Base-by-base conservation (phyloP, 2,329 filamentous ascomycete species). In the Monilinia fructigena region DNA sequence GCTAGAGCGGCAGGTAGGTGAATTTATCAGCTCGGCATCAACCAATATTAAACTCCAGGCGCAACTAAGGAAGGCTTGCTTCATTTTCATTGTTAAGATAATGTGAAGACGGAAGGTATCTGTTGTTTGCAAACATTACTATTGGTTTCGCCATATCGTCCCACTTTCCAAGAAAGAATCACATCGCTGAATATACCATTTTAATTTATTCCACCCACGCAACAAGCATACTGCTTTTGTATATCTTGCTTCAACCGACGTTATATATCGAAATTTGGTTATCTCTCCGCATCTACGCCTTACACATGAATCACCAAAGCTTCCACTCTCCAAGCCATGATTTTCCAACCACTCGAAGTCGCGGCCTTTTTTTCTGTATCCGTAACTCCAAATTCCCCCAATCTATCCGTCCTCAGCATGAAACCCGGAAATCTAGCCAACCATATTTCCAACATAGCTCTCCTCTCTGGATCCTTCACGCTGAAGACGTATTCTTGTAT, bases 391-490 rank as follows among this genome's bases (percentile, higher is more conserved):
- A 23, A 48, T 48, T 48, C 42, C 20, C 14, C 56, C 42, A 60
- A 35, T 35, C 56, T 60, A 48, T 60, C 56, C 12, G 56, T 60
- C 20, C 26, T 60, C 28, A 60, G 23, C 56, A 60, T 60, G 12
- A 60, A 60, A 18, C 56, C 56, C 12, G 56, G 56, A 48, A 60
- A 60, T 14, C 56, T 60, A 28, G 56, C 56, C 56, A 60, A 48
- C 56, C 56, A 60, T 7, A 60, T 8, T 26, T 60, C 58, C 14
- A 60, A 60, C 58, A 60, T 50, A 18, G 58, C 58, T 60, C 58
- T 60, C 14, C 58, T 60, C 31, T 60, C 12, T 5, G 45, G 28
- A 38, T 50, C 58, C 23, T 60, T 20, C 23, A 50, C 45, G 20
- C 31, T 26, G 8, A 50, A 50, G n/a, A 50, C 58, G 7, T 50